Percentiles rank a stretch among this genome's conserved stretches.
phyloP scores from a whole-genome alignment of 306 rosid species.

The Ceratonia siliqua region DNA sequence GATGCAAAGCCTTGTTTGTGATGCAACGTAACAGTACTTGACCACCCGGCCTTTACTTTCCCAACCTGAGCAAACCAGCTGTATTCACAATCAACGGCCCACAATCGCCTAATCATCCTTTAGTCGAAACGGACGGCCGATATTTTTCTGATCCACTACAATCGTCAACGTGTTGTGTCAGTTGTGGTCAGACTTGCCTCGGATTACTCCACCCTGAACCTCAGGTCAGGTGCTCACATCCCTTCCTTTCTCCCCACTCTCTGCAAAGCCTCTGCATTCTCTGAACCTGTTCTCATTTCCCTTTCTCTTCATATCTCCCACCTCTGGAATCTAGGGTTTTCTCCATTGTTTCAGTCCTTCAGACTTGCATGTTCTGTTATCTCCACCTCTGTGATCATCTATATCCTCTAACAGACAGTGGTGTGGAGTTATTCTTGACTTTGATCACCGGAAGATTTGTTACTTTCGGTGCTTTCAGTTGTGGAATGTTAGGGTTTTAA shows the following conservation, averaged over 20 bases:
- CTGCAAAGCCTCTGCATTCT: background rate
- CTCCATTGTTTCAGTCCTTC: background rate
- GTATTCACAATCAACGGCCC: conserved; percentile 33
- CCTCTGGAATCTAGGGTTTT: conserved; percentile 1
- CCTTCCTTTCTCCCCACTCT: background rate
- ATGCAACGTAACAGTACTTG: conserved; percentile 8
- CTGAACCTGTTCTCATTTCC: background rate
- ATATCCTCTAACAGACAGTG: background rate
- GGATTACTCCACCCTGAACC: conserved; percentile 14
- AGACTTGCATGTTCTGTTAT: background rate
- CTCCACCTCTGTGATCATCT: background rate
- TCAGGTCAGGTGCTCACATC: conserved; percentile 10
- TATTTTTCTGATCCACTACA: background rate
- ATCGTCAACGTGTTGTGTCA: conserved; percentile 18
- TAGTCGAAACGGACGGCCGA: background rate
- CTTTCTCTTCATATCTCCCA: background rate
- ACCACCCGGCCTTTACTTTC: conserved; percentile 25
- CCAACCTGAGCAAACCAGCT: conserved; percentile 36
- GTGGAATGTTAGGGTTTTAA: conserved; percentile 17
- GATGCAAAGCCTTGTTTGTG: background rate
- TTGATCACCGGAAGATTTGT: background rate
- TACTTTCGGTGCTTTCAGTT: background rate
- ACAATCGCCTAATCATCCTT: background rate
- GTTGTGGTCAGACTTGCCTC: conserved; percentile 30
- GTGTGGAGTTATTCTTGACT: background rate